These are phyloP conservation scores for Lactifluus subvellereus DNA, from an alignment of 768 basidiomycete genomes.

Conservation along the genomic window DNA sequence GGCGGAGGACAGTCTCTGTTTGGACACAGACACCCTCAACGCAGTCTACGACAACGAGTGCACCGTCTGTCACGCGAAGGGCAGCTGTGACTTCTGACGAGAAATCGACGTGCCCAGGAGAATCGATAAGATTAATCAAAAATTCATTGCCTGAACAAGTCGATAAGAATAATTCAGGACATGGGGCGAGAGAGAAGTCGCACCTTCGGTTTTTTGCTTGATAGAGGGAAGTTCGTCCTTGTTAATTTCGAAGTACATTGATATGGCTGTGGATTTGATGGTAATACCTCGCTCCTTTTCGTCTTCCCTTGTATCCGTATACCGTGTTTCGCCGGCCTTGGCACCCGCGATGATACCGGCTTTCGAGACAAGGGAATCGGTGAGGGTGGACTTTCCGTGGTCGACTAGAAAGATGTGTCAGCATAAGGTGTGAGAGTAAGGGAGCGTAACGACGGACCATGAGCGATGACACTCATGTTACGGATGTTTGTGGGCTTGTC, in stretches of 20 bases:
- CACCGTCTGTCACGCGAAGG: constrained; percentile 99
- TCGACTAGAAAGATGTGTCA: constrained; percentile 57
- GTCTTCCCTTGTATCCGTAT: constrained; percentile 94
- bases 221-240: constrained; percentile 83
- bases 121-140: constrained; percentile 99
- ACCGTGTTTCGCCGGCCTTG: constrained; percentile 95
- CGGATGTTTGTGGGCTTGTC: constrained; percentile 88
- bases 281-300: constrained; percentile 99
- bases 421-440: constrained; percentile 23
- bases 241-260: constrained; percentile 96
- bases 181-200: constrained; percentile 27
- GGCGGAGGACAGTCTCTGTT: constrained; percentile 98
- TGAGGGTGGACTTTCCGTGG: constrained; percentile 99
- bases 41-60: constrained; percentile 98
- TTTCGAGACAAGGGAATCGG: constrained; percentile 98
- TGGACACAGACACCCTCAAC: constrained; percentile 99
- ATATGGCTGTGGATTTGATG: constrained; percentile 99
- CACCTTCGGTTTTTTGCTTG: constrained; percentile 92
- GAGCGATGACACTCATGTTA: constrained; percentile 93
- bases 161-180: constrained; percentile 7
- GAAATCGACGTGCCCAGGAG: constrained; percentile 99
- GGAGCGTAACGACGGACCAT: constrained; percentile 49
- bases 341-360: constrained; percentile 96
- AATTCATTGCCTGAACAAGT: constrained; percentile 71
- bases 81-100: constrained; percentile 99